phyloP scores from a whole-genome alignment of 371 early-diverging fungal species.

The Phascolomyces articulosus region DNA sequence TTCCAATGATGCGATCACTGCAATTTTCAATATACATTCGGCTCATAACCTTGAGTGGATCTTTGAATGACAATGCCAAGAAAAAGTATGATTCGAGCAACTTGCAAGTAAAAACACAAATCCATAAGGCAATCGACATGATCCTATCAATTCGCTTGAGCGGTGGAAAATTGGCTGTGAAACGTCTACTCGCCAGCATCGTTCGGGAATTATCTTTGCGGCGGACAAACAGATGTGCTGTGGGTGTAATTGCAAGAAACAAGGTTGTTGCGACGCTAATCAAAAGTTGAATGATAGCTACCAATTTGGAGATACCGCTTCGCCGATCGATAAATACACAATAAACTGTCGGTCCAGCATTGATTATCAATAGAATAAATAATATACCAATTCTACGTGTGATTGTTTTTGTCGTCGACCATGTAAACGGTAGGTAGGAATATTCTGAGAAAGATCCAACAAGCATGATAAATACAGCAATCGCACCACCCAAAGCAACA shows the following conservation, averaged over 20 bases:
- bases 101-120: constrained; percentile 77
- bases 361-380: constrained; percentile 62
- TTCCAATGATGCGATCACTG: constrained; percentile 50
- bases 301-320: constrained; percentile 52
- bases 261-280: constrained; percentile 70
- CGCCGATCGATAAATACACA: constrained; percentile 55
- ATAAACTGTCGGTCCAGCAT: constrained; percentile 73
- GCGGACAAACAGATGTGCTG: constrained; percentile 65
- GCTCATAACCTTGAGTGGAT: constrained; percentile 75
- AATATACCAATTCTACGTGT: constrained; percentile 65
- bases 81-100: constrained; percentile 86
- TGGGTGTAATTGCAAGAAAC: constrained; percentile 70
- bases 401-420: constrained; percentile 63
- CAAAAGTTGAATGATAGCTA: constrained; percentile 69
- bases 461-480: constrained; percentile 72
- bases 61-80: constrained; percentile 82
- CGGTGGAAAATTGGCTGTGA: constrained; percentile 82
- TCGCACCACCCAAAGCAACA: constrained; percentile 76
- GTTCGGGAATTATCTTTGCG: constrained; percentile 39
- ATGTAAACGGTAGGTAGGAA: constrained; percentile 68
- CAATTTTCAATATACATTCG: constrained; percentile 62
- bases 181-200: constrained; percentile 68
- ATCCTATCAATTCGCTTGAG: constrained; percentile 75
- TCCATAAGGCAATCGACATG: constrained; percentile 81
- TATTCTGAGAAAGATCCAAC: constrained; percentile 73